Base-by-base conservation (phyloP, 139 green algal genomes). In the Zygnema circumcarinatum region DNA sequence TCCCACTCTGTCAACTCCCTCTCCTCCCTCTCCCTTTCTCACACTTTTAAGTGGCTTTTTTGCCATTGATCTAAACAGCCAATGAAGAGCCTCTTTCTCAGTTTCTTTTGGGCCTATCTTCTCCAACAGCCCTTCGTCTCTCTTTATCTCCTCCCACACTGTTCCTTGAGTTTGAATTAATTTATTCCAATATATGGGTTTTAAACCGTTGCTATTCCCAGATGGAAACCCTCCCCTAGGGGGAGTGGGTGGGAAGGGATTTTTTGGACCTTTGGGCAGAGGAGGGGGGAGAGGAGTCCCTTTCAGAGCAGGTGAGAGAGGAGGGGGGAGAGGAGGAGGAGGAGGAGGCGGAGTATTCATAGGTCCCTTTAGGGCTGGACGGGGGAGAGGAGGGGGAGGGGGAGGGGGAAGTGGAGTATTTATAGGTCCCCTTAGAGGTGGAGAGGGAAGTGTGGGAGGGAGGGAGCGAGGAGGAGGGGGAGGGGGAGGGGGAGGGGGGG, bases 171-270 rank as follows among this genome's bases (percentile, higher is more conserved):
- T 86, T 29, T 47, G 62, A 36, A 29, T 36, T 25, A 86, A 11
- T 67, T 86, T 86, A 25, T 54, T 86, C 80, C 80, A 86, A 67
- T 40, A 86, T 21, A 86, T 11, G 67, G 38, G 38, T 11, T 32
- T 86, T 11, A 86, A 21, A 32, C 16, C 32, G 3, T 36, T 11
- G 67, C n/a, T 25, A 21, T 11, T 29, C 67, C 32, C n/a, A 7
- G 80, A 67, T 38, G 80, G 67, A 25, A 7, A 3, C n/a, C 7
- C 80, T 16, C 62, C 62, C 80, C 20, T 54, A 21, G n/a, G 80
- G n/a, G 62, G 80, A 31, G 72, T 7, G 22, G 25, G 62, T 29
- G 75, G 75, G 75, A 16, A 16, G 16, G 11, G 16, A 11, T 22
- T 38, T 21, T 36, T 31, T 35, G 67, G n/a, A 16, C 36, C 67